phyloP scores from a whole-genome alignment of 78 protist species.

The Dictyostelium firmibasis region DNA sequence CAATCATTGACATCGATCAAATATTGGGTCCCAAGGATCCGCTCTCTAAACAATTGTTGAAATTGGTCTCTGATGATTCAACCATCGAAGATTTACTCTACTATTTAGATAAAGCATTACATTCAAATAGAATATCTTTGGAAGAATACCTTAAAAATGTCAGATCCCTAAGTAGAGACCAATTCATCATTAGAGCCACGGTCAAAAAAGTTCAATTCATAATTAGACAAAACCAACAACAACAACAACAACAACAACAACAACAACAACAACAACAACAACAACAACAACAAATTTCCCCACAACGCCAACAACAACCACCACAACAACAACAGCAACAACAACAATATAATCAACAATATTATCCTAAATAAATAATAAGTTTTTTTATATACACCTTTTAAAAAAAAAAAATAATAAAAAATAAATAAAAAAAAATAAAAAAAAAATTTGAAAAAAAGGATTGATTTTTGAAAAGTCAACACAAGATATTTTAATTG shows the following conservation, averaged over 20 bases:
- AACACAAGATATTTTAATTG: neutral
- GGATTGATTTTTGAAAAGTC: too few species aligned
- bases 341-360: constrained; percentile 4
- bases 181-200: constrained; percentile 59
- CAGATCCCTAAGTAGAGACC: constrained; percentile 60
- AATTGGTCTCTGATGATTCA: constrained; percentile 46
- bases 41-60: constrained; percentile 26
- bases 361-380: neutral
- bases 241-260: neutral
- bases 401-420: neutral
- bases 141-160: constrained; percentile 65
- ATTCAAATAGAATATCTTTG: constrained; percentile 28
- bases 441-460: neutral
- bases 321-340: neutral
- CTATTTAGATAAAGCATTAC: constrained; percentile 66
- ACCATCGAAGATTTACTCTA: constrained; percentile 70
- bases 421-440: neutral
- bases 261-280: neutral
- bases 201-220: constrained; percentile 41
- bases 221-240: constrained; percentile 17
- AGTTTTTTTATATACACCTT: neutral
- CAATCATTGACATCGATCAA: constrained; percentile 14
- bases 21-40: constrained; percentile 38
- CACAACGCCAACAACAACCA: neutral
- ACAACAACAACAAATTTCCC: constrained; percentile 11